A percentile compares a stretch with the other conserved stretches of the same genome.
Evolutionary conservation across 2,329 filamentous ascomycete species (phyloP).

Genomic region (Calonectria multiphialidica): DNA sequence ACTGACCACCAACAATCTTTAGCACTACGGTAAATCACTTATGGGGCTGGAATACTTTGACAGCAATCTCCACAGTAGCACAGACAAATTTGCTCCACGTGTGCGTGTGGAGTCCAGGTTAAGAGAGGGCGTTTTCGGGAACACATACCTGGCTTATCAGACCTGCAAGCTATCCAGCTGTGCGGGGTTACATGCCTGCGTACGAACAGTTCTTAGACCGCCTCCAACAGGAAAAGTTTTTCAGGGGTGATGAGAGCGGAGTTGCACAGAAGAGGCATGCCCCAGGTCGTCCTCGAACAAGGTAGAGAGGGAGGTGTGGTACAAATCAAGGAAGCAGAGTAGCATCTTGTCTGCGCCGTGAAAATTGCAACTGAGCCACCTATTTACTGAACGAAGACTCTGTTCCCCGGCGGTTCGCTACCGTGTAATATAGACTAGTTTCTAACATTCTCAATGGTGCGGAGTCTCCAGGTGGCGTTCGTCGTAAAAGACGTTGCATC

Average conservation of each 20-base stretch:
- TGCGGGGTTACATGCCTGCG: constrained; percentile 42
- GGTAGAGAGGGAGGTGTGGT: constrained; percentile 17
- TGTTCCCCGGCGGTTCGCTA: neutral
- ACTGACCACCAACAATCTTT: constrained; percentile 40
- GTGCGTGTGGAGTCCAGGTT: constrained; percentile 38
- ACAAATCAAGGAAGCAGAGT: constrained; percentile 28
- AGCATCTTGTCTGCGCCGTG: neutral
- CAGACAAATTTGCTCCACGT: constrained; percentile 35
- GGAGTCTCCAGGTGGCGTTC: neutral
- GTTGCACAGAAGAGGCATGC: constrained; percentile 28
- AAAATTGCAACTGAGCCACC: neutral
- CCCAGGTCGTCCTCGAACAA: constrained; percentile 14
- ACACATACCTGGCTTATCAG: constrained; percentile 38
- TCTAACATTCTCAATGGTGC: neutral
- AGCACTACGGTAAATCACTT: constrained; percentile 31
- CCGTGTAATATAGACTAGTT: neutral
- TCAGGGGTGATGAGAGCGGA: neutral
- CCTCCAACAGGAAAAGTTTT: constrained; percentile 35
- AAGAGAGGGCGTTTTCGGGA: constrained; percentile 30
- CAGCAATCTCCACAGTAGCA: constrained; percentile 39
- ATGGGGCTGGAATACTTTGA: constrained; percentile 36
- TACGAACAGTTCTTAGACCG: constrained; percentile 39
- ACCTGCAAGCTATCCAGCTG: constrained; percentile 39
- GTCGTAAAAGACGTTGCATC: neutral
- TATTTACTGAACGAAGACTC: neutral